Evolutionary conservation across 176 grass and related monocot species (phyloP).

Genomic region (Canna indica): DNA sequence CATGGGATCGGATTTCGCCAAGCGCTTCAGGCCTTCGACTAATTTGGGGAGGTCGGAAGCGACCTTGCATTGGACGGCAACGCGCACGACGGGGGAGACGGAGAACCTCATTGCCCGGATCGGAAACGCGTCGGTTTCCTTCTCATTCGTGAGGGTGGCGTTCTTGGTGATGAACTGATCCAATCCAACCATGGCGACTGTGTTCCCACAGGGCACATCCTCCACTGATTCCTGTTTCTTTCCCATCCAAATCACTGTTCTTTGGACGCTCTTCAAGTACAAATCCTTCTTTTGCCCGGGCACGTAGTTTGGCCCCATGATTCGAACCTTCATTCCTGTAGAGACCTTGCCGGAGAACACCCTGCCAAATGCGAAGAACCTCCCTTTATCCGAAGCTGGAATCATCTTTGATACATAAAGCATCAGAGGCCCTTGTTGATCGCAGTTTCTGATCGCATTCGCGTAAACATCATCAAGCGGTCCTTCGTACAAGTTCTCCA

Average conservation of each 20-base stretch:
- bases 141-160: constrained; percentile 11
- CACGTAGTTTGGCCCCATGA: background rate
- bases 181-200: background rate
- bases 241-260: constrained; percentile 15
- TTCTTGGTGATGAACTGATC: constrained; percentile 10
- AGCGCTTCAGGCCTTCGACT: constrained; percentile 15
- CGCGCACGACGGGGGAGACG: constrained; percentile 1
- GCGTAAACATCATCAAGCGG: background rate
- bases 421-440: background rate
- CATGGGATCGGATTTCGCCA: constrained; percentile 17
- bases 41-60: constrained; percentile 7
- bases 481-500: constrained; percentile 4
- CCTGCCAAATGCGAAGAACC: constrained; percentile 8
- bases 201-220: constrained; percentile 9
- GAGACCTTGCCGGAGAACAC: constrained; percentile 1
- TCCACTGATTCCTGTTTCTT: constrained; percentile 16
- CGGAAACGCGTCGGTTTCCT: constrained; percentile 15
- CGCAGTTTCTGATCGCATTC: constrained; percentile 5
- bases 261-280: constrained; percentile 7
- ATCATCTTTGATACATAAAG: constrained; percentile 1
- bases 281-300: background rate
- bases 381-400: background rate
- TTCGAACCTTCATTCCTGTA: background rate
- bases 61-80: constrained; percentile 1
- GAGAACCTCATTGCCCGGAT: constrained; percentile 17